phyloP scores from a whole-genome alignment of 345 rosid genomes.

The Citrus trifoliata region DNA sequence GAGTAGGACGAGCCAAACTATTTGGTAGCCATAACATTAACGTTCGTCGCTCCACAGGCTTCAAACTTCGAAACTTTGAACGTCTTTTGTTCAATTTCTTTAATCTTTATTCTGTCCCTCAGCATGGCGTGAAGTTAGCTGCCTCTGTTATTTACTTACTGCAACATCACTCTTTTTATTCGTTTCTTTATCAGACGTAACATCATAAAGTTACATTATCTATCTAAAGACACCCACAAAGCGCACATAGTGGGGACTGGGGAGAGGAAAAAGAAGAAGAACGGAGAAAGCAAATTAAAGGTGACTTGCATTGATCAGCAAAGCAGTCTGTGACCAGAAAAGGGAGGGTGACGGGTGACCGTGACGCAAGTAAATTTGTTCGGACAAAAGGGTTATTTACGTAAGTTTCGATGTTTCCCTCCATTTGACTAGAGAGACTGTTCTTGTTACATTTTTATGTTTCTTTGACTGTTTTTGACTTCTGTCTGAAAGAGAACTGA shows the following conservation, averaged over 20 bases:
- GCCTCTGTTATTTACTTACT: background rate
- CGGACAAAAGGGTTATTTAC: background rate
- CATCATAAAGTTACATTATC: background rate
- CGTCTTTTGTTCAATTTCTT: background rate
- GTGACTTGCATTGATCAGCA: background rate
- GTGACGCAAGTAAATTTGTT: background rate
- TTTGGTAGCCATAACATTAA: background rate
- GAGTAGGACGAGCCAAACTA: background rate
- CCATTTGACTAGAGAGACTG: background rate
- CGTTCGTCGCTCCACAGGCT: background rate
- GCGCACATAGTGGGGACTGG: no score
- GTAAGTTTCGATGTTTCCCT: background rate
- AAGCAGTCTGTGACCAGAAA: background rate
- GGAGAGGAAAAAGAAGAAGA: no score
- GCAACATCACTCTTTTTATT: background rate
- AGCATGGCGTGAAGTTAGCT: background rate
- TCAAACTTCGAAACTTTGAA: constrained; percentile 11
- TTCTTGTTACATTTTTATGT: background rate
- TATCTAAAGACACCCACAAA: background rate
- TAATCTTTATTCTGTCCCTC: background rate
- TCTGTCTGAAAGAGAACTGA: background rate
- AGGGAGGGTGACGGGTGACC: background rate
- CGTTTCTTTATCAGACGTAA: background rate
- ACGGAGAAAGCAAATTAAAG: background rate
- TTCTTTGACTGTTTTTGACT: constrained; percentile 8